Evolutionary conservation across 129 eudicot species (phyloP), one percentile per base, ranked within the genome.

Genomic region (Escallonia rubra): DNA sequence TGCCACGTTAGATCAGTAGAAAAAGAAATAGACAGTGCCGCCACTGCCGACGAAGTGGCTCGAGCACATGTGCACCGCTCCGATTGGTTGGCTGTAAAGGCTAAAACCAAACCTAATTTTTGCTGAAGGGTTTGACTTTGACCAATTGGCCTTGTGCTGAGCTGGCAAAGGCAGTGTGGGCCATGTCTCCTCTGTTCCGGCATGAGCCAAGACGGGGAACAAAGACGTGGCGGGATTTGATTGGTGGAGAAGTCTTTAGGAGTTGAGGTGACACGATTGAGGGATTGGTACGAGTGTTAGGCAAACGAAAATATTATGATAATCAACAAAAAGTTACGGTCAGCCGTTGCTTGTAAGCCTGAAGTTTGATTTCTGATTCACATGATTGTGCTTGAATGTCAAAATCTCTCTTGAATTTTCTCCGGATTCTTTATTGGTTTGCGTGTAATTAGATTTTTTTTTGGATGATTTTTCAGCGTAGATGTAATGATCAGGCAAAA

Each of bases 201-300:
- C 80, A 76, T 74, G 87, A 47, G 43, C 69, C 61, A 67, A 63
- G 44, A 61, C 76, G 84, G 67, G 40, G 54, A 76, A 82, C 11
- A 6, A 2, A 14, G 46, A 73, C 79, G 81, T 72, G 87, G 81
- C 64, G 14, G 12, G 7, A 41, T 44, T 14, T 13, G 48, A 23
- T 74, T 77, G 56, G 68, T 72, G 4, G 45, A 41, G 60, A 67
- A 14, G 50, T n/a, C 39, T 46, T 34, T 12, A 40, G 6, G 51
- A 41, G 67, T 5, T 72, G 49, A 51, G 63, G 10, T 50, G 55
- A 50, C 55, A 50, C 12, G 55, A 50, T 8, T 50, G 12, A 50
- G 10, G 8, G 3, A 50, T 50, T 5, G 10, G 55, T 8, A 23
- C 34, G 34, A 23, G 55, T 8, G 1, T 50, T 50, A 50, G 55